These are phyloP conservation scores for Colletotrichum tofieldiae DNA, from an alignment of 2,329 filamentous ascomycete genomes.

Conservation along the genomic window DNA sequence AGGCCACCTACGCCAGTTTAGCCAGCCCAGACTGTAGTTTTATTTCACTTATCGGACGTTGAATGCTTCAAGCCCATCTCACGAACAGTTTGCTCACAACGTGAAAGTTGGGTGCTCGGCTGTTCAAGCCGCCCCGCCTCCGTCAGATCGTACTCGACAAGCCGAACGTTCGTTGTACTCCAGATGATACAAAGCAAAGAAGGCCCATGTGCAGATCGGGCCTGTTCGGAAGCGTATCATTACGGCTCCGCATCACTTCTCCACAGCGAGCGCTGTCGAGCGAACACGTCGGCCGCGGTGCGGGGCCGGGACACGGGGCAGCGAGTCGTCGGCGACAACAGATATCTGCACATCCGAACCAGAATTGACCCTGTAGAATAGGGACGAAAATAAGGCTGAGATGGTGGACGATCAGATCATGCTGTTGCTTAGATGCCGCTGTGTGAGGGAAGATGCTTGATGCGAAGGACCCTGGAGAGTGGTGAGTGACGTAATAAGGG, in stretches of 20 bases:
- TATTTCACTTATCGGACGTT: too few relatives aligned
- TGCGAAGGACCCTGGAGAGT: not conserved
- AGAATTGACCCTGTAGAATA: not conserved
- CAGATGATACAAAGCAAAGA: not conserved
- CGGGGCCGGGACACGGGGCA: conserved; percentile 14
- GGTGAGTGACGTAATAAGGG: conserved; percentile 35
- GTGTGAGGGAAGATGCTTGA: conserved; percentile 31
- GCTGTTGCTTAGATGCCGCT: conserved; percentile 5
- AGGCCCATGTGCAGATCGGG: too few relatives aligned
- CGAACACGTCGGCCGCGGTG: conserved; percentile 4
- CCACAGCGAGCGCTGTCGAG: conserved; percentile 12
- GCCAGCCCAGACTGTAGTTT: too few relatives aligned
- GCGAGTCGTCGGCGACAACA: not conserved
- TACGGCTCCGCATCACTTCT: not conserved
- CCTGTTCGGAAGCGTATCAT: not conserved
- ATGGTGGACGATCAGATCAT: not conserved
- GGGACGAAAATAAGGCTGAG: not conserved
- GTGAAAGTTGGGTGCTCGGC: not conserved
- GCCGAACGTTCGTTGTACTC: not conserved
- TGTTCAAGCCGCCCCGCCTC: too few relatives aligned
- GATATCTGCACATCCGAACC: not conserved
- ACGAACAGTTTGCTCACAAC: not conserved
- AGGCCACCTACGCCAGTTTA: not conserved
- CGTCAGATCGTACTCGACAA: not conserved
- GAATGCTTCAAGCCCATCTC: not conserved